phyloP scores from a whole-genome alignment of 352 stramenopile species.

The Pythium rishiriense region DNA sequence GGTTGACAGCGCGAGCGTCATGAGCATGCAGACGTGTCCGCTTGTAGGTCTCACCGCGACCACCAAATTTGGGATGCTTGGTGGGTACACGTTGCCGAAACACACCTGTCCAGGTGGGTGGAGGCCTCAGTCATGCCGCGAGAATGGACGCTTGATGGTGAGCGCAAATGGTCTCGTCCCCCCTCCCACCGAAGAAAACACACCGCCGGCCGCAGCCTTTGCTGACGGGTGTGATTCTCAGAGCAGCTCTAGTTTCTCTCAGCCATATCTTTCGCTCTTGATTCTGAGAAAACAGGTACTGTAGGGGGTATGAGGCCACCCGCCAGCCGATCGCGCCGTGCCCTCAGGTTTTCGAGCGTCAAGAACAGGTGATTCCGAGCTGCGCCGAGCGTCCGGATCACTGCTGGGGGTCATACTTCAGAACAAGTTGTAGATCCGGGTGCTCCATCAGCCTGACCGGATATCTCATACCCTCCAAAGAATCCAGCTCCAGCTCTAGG shows the following conservation, averaged over 20 bases:
- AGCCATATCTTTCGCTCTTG: not conserved
- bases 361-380: not conserved
- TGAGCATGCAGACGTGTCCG: not conserved
- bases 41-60: not conserved
- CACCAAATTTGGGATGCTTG: not conserved
- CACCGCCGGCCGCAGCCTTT: too few species aligned
- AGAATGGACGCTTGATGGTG: not conserved
- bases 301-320: not conserved
- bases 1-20: not conserved
- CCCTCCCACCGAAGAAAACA: too few species aligned
- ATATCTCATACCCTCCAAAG: not conserved
- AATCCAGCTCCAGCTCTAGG: slow-evolving; percentile 1
- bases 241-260: not conserved
- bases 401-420: not conserved
- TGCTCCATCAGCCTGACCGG: not conserved
- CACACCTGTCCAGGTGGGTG: not conserved
- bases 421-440: not conserved
- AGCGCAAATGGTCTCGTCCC: not conserved
- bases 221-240: too few species aligned
- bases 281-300: slow-evolving; percentile 1
- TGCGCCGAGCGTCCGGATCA: not conserved
- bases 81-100: not conserved
- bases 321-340: not conserved
- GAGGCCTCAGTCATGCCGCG: not conserved
- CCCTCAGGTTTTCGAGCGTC: not conserved